phyloP scores from a whole-genome alignment of 768 basidiomycete species.

The Xerocomellus chrysenteron region DNA sequence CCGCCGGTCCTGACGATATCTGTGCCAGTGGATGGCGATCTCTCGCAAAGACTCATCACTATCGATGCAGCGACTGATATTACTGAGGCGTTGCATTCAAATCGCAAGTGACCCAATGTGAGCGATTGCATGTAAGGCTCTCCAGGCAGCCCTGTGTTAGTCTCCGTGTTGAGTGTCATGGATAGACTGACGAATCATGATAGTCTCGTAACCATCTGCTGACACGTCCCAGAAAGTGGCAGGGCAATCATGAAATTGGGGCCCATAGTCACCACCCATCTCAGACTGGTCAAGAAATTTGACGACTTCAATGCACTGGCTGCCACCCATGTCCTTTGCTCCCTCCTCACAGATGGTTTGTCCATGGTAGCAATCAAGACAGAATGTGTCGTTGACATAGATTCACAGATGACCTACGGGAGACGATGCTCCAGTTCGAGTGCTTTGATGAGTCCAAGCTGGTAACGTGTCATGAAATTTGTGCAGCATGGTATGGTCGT shows the following conservation, averaged over 20 bases:
- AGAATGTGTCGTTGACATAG: no score
- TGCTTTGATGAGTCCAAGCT: no score
- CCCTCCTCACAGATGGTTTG: no score
- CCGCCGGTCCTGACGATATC: neutral
- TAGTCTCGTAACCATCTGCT: neutral
- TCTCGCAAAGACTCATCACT: constrained; percentile 15
- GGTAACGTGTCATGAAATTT: no score
- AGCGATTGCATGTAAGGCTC: neutral
- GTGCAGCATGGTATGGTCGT: no score
- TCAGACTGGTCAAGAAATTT: no score
- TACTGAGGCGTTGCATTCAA: neutral
- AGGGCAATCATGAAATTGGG: constrained; percentile 6
- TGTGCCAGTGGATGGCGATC: constrained; percentile 9
- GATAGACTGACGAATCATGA: constrained; percentile 15
- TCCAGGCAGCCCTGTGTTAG: constrained; percentile 21
- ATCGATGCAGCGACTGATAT: constrained; percentile 20
- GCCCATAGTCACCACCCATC: no score
- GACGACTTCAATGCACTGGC: no score
- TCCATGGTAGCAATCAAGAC: no score
- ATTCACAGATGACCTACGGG: no score
- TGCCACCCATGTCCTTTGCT: no score
- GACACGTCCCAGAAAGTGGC: neutral
- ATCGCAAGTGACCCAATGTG: neutral
- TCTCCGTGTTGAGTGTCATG: constrained; percentile 23
- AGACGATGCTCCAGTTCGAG: no score